These are phyloP conservation scores for Pestalotiopsis sp. DNA, from an alignment of 2,329 filamentous ascomycete genomes.

Conservation along the genomic window DNA sequence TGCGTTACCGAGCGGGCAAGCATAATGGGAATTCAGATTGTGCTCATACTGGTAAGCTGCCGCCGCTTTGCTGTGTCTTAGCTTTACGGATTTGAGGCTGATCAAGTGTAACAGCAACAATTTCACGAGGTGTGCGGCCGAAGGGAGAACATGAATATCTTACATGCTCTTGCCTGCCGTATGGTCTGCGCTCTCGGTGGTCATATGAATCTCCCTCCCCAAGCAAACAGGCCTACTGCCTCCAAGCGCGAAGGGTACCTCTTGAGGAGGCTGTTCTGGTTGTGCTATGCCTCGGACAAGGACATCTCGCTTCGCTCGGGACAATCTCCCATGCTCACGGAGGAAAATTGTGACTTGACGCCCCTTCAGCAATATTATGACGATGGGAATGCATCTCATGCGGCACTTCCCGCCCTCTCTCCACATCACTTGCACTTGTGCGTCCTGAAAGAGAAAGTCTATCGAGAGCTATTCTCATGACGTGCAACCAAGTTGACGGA, in stretches of 20 bases:
- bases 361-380: background rate
- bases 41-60: background rate
- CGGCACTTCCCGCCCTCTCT: background rate
- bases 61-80: background rate
- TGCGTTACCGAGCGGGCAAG: background rate
- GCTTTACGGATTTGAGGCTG: background rate
- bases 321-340: background rate
- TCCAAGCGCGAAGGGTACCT: background rate
- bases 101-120: background rate
- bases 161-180: background rate
- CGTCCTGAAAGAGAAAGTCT: background rate
- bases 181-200: background rate
- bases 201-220: background rate
- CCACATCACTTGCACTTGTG: background rate
- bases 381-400: background rate
- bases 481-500: background rate
- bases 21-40: background rate
- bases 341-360: background rate
- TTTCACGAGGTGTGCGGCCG: background rate
- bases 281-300: background rate
- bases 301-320: background rate
- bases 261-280: background rate
- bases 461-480: background rate
- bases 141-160: background rate
- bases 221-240: background rate